Conservation (phyloP, 257 asterid genomes). For the Lithospermum erythrorhizon region DNA sequence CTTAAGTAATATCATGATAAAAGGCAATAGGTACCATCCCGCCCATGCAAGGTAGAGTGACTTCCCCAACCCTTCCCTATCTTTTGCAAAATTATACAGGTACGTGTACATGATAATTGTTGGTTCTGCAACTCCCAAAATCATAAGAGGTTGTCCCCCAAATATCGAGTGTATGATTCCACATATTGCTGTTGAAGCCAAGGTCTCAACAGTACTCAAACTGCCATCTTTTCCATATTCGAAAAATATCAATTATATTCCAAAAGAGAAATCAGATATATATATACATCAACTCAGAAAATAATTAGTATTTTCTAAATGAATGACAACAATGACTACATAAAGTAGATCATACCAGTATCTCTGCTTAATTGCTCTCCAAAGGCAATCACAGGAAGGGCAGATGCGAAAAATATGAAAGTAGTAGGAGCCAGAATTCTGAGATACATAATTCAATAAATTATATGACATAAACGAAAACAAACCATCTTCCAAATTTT, state of each 20-base stretch:
- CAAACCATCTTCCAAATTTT: background rate
- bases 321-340: background rate
- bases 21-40: slow-evolving; percentile 17
- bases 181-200: slow-evolving; percentile 50
- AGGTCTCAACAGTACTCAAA: slow-evolving; percentile 40
- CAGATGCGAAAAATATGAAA: slow-evolving; percentile 48
- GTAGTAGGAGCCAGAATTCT: slow-evolving; percentile 58
- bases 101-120: slow-evolving; percentile 48
- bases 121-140: slow-evolving; percentile 57
- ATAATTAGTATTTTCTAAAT: background rate
- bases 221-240: slow-evolving; percentile 34
- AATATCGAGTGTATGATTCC: slow-evolving; percentile 49
- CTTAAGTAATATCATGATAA: background rate
- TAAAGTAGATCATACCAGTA: slow-evolving; percentile 22
- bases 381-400: slow-evolving; percentile 62
- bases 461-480: background rate
- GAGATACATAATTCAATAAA: background rate
- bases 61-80: slow-evolving; percentile 27
- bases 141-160: slow-evolving; percentile 50
- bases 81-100: slow-evolving; percentile 45
- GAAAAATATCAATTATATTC: background rate
- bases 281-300: background rate
- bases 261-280: background rate
- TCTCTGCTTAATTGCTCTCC: slow-evolving; percentile 54
- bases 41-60: slow-evolving; percentile 47